Conservation (phyloP, 257 asterid genomes). For the Haberlea rhodopensis region DNA sequence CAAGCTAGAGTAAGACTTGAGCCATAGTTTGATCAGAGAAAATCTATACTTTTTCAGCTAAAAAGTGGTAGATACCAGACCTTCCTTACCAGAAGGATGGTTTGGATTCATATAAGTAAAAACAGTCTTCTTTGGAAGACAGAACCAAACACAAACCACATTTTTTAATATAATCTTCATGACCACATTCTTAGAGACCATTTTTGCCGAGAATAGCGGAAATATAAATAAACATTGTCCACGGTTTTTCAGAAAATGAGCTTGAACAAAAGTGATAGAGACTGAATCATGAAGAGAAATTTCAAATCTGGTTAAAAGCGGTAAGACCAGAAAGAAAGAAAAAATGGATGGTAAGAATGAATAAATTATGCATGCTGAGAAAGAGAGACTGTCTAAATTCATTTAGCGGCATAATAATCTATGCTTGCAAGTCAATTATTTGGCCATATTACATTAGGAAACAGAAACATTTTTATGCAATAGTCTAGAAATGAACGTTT, state of each 20-base stretch:
- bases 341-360: background rate
- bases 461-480: background rate
- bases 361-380: background rate
- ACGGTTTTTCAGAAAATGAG: too few species aligned
- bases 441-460: background rate
- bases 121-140: too few species aligned
- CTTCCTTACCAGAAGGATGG: background rate
- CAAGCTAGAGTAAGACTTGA: slow-evolving; percentile 22
- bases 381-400: background rate
- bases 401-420: background rate
- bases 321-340: background rate
- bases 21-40: background rate
- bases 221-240: too few species aligned
- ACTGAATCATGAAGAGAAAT: background rate
- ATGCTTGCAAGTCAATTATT: background rate
- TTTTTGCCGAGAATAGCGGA: too few species aligned
- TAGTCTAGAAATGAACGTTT: slow-evolving; percentile 4
- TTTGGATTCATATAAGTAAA: too few species aligned
- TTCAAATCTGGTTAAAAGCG: background rate
- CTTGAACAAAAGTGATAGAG: too few species aligned
- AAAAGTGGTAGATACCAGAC: too few species aligned
- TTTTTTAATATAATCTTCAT: too few species aligned
- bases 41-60: slow-evolving; percentile 12
- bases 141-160: too few species aligned
- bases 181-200: too few species aligned